Evolutionary conservation across 2,329 filamentous ascomycete species (phyloP).

Genomic region (Paramyrothecium roridum): DNA sequence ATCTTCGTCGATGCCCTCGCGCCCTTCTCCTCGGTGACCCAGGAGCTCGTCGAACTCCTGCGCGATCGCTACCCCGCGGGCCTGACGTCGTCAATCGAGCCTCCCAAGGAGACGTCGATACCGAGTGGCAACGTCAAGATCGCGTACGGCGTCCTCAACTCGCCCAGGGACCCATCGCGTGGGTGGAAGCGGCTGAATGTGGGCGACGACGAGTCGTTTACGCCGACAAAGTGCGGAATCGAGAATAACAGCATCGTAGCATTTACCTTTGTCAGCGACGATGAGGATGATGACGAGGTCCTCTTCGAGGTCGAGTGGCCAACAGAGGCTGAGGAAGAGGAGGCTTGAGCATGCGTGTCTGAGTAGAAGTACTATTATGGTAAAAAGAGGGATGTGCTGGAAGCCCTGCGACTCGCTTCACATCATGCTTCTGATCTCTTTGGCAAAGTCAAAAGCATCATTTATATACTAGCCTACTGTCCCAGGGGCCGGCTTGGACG

Average conservation of each 20-base stretch:
- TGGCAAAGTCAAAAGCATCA: too few relatives aligned
- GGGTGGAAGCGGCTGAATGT: slow-evolving; percentile 49
- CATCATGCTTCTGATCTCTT: too few relatives aligned
- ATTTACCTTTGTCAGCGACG: slow-evolving; percentile 42
- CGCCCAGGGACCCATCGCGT: slow-evolving; percentile 38
- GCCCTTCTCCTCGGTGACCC: slow-evolving; percentile 54
- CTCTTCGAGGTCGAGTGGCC: slow-evolving; percentile 46
- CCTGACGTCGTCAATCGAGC: slow-evolving; percentile 33
- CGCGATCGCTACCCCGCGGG: slow-evolving; percentile 54
- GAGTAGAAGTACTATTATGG: too few relatives aligned
- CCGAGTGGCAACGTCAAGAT: slow-evolving; percentile 38
- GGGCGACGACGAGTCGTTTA: slow-evolving; percentile 29
- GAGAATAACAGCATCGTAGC: slow-evolving; percentile 47
- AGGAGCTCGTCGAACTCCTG: slow-evolving; percentile 56
- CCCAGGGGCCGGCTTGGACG: too few relatives aligned
- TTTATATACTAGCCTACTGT: too few relatives aligned
- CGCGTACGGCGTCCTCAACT: slow-evolving; percentile 43
- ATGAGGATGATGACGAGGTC: slow-evolving; percentile 33
- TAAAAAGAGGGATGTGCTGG: too few relatives aligned
- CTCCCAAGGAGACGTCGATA: slow-evolving; percentile 32
- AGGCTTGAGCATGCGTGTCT: neutral
- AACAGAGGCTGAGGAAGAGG: slow-evolving; percentile 37
- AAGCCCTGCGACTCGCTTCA: too few relatives aligned
- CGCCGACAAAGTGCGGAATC: slow-evolving; percentile 37
- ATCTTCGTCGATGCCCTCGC: slow-evolving; percentile 60